Percentiles rank a stretch among this genome's conserved stretches.
These are phyloP conservation scores for Prunus davidiana DNA, from an alignment of 306 rosid genomes.

Conservation along the genomic window DNA sequence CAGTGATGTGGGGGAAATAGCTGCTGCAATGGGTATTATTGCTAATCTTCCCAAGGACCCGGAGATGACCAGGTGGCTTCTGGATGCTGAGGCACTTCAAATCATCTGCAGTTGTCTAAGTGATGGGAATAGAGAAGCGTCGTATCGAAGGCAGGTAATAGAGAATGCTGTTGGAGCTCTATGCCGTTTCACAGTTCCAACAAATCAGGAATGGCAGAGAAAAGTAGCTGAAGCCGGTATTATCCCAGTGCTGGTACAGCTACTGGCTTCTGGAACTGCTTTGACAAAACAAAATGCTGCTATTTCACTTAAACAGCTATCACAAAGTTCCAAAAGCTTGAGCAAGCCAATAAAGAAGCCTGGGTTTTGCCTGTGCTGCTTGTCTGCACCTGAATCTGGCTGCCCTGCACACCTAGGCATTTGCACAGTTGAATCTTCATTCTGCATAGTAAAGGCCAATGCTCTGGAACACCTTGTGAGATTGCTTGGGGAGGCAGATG, in stretches of 20 bases:
- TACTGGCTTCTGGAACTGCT: slow-evolving; percentile 54
- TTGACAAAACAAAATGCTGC: slow-evolving; percentile 48
- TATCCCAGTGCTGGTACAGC: slow-evolving; percentile 48
- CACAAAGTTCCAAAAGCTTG: slow-evolving; percentile 50
- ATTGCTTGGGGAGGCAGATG: slow-evolving; percentile 49
- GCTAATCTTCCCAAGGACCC: slow-evolving; percentile 43
- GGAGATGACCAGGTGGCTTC: slow-evolving; percentile 42
- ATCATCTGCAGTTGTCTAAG: slow-evolving; percentile 37
- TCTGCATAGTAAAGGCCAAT: slow-evolving; percentile 53
- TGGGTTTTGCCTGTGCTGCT: slow-evolving; percentile 33
- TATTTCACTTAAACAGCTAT: slow-evolving; percentile 55
- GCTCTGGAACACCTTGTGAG: slow-evolving; percentile 60
- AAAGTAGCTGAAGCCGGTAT: slow-evolving; percentile 59
- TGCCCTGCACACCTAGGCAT: slow-evolving; percentile 56
- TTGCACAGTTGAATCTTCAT: slow-evolving; percentile 52
- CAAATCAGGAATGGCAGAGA: slow-evolving; percentile 57
- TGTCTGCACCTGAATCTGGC: slow-evolving; percentile 29
- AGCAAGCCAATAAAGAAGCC: slow-evolving; percentile 49
- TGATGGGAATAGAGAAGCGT: slow-evolving; percentile 34
- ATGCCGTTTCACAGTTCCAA: slow-evolving; percentile 50
- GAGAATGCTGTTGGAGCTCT: slow-evolving; percentile 59
- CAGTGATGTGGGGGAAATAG: slow-evolving; percentile 42
- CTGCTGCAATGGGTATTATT: slow-evolving; percentile 50
- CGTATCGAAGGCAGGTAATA: slow-evolving; percentile 29
- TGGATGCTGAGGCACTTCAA: slow-evolving; percentile 45